Evolutionary conservation across 176 grass and related monocot genomes (phyloP).

Genomic region (Musa schizocarpa): DNA sequence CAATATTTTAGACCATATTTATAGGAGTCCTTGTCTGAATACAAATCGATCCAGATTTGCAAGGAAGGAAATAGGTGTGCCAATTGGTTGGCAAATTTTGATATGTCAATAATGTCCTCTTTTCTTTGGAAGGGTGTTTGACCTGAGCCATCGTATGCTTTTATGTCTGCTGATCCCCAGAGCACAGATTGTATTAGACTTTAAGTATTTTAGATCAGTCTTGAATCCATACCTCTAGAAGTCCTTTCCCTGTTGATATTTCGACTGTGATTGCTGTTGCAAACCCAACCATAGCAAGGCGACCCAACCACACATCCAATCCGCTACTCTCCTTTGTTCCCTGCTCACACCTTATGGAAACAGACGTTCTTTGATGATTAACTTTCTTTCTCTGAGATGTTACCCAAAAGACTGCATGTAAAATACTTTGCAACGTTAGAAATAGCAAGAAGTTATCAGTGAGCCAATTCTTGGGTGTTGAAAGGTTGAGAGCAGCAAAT

Average conservation of each 20-base stretch:
- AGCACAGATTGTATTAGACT: background rate
- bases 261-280: slow-evolving; percentile 63
- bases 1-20: too few species aligned
- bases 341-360: slow-evolving; percentile 62
- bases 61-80: too few species aligned
- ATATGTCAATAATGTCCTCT: too few species aligned
- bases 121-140: background rate
- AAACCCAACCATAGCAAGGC: slow-evolving; percentile 76
- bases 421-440: background rate
- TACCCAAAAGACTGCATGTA: slow-evolving; percentile 23
- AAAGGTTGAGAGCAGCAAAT: too few species aligned
- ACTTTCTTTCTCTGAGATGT: slow-evolving; percentile 30
- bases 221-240: slow-evolving; percentile 50
- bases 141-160: background rate
- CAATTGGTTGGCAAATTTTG: too few species aligned
- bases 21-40: too few species aligned
- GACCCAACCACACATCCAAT: slow-evolving; percentile 60
- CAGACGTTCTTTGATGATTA: slow-evolving; percentile 6
- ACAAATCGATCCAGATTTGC: too few species aligned
- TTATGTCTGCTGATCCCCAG: too few species aligned
- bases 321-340: slow-evolving; percentile 32
- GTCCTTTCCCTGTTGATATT: slow-evolving; percentile 64
- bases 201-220: background rate
- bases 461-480: background rate
- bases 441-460: background rate